Evolutionary conservation across 2,329 filamentous ascomycete genomes (phyloP).

Genomic region (Cadophora luteo-olivacea): DNA sequence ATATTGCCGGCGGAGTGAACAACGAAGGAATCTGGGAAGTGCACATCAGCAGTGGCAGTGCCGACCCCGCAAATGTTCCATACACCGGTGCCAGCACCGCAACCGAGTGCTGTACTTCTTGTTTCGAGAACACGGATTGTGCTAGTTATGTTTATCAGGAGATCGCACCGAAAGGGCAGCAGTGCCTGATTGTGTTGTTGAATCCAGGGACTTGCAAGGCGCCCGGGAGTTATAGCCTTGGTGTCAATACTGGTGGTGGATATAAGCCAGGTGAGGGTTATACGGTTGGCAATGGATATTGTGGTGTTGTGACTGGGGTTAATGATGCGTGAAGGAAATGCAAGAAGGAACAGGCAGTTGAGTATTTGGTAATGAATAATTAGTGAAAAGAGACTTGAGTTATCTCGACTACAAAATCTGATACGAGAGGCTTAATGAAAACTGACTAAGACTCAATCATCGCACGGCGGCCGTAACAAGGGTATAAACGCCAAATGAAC

Average conservation of each 20-base stretch:
- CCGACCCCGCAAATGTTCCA: conserved; percentile 7
- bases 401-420: too few species aligned
- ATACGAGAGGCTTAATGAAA: too few species aligned
- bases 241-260: conserved; percentile 14
- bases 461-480: not conserved
- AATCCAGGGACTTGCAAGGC: not conserved
- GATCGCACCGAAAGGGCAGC: not conserved
- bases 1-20: conserved; percentile 4
- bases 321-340: not conserved
- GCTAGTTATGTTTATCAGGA: conserved; percentile 13
- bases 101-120: conserved; percentile 12
- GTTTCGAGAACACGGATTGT: conserved; percentile 9
- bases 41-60: not conserved
- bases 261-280: conserved; percentile 14
- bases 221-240: conserved; percentile 2
- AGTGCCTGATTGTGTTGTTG: conserved; percentile 13
- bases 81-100: conserved; percentile 11
- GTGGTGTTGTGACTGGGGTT: conserved; percentile 9
- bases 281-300: conserved; percentile 13
- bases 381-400: too few species aligned
- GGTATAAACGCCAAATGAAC: not conserved
- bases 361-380: conserved; percentile 9
- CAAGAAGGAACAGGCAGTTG: not conserved
- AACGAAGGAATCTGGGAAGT: conserved; percentile 19
- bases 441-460: too few species aligned